Percentiles rank a stretch among this genome's conserved stretches.
phyloP scores from a whole-genome alignment of 2,329 filamentous ascomycete genomes.

The Aspergillus udagawae region DNA sequence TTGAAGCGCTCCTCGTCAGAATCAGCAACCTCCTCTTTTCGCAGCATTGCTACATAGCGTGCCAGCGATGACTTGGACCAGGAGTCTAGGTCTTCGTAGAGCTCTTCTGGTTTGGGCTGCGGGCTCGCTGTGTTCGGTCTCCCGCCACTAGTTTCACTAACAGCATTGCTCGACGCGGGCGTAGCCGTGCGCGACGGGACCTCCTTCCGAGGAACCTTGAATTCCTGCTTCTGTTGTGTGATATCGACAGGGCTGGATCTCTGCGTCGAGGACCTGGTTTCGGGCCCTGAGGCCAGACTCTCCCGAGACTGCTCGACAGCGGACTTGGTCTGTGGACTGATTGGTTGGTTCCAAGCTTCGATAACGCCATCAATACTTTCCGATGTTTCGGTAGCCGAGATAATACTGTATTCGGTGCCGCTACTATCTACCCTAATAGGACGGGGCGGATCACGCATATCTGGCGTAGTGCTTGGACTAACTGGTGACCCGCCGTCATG shows the following conservation, averaged over 20 bases:
- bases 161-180: background rate
- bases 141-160: conserved; percentile 1
- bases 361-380: conserved; percentile 44
- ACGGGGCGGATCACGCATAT: conserved; percentile 10
- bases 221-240: conserved; percentile 9
- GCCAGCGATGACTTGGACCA: conserved; percentile 56
- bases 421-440: conserved; percentile 27
- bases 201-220: conserved; percentile 1
- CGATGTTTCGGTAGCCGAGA: conserved; percentile 24
- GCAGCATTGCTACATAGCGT: conserved; percentile 53
- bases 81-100: conserved; percentile 52
- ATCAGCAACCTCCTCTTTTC: conserved; percentile 46
- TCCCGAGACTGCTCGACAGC: conserved; percentile 9
- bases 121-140: conserved; percentile 7
- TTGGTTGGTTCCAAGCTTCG: conserved; percentile 40
- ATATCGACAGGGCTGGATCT: conserved; percentile 11
- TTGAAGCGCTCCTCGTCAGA: conserved; percentile 51
- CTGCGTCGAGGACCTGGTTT: conserved; percentile 8
- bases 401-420: conserved; percentile 22
- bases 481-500: conserved; percentile 16
- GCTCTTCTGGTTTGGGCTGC: conserved; percentile 33
- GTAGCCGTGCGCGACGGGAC: background rate
- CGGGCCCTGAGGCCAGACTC: conserved; percentile 7
- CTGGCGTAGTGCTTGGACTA: conserved; percentile 18
- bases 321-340: conserved; percentile 19